A percentile compares a stretch with the other conserved stretches of the same genome.
Conservation (phyloP, 1,139 yeast genomes). For the Protomyces pachydermus region DNA sequence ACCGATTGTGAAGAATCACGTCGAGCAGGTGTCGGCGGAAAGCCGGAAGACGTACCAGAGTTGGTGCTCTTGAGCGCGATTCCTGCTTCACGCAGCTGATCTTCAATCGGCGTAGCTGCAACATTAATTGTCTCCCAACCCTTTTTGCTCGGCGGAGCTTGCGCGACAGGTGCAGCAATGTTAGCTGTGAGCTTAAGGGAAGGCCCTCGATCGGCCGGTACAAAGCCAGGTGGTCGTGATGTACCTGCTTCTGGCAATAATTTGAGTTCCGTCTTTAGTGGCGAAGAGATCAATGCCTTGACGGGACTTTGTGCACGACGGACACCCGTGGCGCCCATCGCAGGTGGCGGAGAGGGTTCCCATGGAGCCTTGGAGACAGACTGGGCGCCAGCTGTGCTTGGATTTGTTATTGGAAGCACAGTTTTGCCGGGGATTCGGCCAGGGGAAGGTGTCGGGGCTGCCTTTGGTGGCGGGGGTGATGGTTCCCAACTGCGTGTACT, state of each 20-base stretch:
- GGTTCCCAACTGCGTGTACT: slow-evolving; percentile 24
- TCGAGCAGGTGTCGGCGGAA: neutral
- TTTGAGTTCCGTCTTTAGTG: neutral
- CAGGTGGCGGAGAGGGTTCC: slow-evolving; percentile 26
- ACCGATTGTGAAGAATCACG: neutral
- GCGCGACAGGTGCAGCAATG: neutral
- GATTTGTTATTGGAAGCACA: neutral
- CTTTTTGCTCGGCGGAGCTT: neutral
- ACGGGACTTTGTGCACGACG: slow-evolving; percentile 9
- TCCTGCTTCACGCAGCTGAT: neutral
- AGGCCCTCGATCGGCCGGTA: neutral
- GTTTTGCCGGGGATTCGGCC: neutral
- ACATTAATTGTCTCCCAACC: neutral
- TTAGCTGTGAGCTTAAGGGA: neutral
- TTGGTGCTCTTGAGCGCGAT: neutral
- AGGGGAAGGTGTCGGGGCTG: slow-evolving; percentile 8
- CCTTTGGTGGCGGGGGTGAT: slow-evolving; percentile 20
- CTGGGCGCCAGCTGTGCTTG: neutral
- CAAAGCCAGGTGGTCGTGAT: neutral
- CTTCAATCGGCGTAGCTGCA: neutral
- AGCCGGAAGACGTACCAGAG: neutral
- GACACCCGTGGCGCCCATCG: neutral
- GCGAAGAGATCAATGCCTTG: neutral
- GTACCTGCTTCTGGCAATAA: neutral
- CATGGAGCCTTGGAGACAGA: slow-evolving; percentile 3